Evolutionary conservation across 495 filamentous ascomycete genomes (phyloP), one percentile per base, ranked within the genome.

Genomic region (Evernia prunastri): DNA sequence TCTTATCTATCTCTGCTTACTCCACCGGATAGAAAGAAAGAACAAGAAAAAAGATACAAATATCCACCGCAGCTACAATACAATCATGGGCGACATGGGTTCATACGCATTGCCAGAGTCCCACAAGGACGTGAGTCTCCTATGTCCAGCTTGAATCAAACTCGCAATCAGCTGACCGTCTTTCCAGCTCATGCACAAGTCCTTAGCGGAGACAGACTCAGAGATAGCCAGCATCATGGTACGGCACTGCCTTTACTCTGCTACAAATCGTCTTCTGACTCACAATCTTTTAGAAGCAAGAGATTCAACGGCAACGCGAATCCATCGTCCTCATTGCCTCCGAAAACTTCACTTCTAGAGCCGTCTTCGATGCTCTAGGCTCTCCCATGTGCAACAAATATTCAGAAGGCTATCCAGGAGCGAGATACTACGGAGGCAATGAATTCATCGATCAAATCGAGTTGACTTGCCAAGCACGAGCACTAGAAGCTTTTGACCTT

Each of bases 341-440:
- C 61, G 90, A 94, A 74, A 93, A 93, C 78, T 86, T 95, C 73
- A 94, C 90, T 40, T 93, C 90, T 49, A 88, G 88, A 56, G 89
- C 90, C 60, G 90, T 94, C 66, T 93, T 90, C 79, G 90, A 94
- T 78, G 89, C 90, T 68, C 84, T 94, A 58, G 90, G 90, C 68
- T 91, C 90, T 45, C 88, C 89, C 71, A 93, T 92, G 90, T 92
- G 88, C 72, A 93, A 99, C 86, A 99, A 99, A 82, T 99, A 99
- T 85, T 96, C 91, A 5, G 94, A 99, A 81, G 94, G 94, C 70
- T 96, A 96, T 78, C 95, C 95, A 71, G 94, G 94, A 72, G 94
- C 95, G 56, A 88, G 94, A 75, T 99, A 99, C 84, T 99, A 99
- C 75, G 95, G 95, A 76, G 94, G 94, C 70, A 99, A 97, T 81